A percentile compares a stretch with the other conserved stretches of the same genome.
Evolutionary conservation across 2,329 filamentous ascomycete species (phyloP).

Genomic region (Tolypocladium inflatum): DNA sequence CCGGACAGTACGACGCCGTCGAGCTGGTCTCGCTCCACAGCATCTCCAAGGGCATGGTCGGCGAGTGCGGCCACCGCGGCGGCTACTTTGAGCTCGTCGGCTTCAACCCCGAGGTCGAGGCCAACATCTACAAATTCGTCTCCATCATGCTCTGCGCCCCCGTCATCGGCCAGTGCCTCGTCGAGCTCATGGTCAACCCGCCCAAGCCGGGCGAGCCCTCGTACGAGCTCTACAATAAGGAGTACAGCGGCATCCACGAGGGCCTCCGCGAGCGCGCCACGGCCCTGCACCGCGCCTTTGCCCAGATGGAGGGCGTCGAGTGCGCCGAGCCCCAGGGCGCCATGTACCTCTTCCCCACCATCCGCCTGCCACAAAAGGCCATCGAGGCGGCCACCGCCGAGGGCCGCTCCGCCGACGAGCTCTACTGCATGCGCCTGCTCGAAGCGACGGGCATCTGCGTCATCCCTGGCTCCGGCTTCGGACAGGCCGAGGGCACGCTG

Average conservation of each 20-base stretch:
- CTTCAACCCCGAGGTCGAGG: constrained; percentile 76
- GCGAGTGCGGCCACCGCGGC: constrained; percentile 94
- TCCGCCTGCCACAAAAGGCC: constrained; percentile 69
- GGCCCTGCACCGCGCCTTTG: constrained; percentile 83
- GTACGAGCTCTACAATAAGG: constrained; percentile 71
- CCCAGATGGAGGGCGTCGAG: constrained; percentile 90
- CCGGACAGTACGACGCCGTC: constrained; percentile 71
- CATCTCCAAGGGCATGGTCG: constrained; percentile 96
- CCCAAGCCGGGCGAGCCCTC: constrained; percentile 76
- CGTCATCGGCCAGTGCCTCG: constrained; percentile 89
- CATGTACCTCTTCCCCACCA: constrained; percentile 99
- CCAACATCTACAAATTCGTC: constrained; percentile 97
- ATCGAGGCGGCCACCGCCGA: constrained; percentile 65
- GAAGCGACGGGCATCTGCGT: constrained; percentile 93
- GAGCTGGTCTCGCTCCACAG: constrained; percentile 91
- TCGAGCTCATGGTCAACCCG: constrained; percentile 97
- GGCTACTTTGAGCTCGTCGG: constrained; percentile 95
- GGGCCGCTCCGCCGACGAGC: constrained; percentile 74
- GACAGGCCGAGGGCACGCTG: constrained; percentile 80
- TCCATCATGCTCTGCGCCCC: constrained; percentile 95
- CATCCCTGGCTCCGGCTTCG: constrained; percentile 86
- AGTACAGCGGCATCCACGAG: constrained; percentile 75
- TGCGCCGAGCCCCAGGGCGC: constrained; percentile 84
- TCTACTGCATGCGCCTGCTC: constrained; percentile 84
- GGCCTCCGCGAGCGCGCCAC: constrained; percentile 71